Evolutionary conservation across 78 protist species (phyloP).

Genomic region (Isochrysis galbana): DNA sequence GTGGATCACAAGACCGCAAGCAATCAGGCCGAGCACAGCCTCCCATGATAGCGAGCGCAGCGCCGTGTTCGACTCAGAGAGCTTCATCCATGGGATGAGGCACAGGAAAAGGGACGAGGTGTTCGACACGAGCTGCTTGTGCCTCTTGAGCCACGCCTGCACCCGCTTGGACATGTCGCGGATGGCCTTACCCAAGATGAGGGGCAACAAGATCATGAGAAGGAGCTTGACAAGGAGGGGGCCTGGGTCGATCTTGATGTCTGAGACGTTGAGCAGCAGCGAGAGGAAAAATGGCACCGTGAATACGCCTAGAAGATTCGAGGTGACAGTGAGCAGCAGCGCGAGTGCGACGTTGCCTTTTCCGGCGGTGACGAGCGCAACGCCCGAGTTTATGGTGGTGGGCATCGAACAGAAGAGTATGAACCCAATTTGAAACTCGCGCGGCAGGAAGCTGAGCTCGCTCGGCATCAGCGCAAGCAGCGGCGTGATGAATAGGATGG

Average conservation of each 20-base stretch:
- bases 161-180: background rate
- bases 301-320: background rate
- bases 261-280: background rate
- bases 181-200: background rate
- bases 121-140: background rate
- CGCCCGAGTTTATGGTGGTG: constrained; percentile 17
- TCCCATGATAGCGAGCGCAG: background rate
- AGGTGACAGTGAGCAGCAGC: background rate
- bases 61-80: background rate
- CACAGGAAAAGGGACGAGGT: background rate
- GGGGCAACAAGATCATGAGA: background rate
- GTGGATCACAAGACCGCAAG: background rate
- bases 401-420: constrained; percentile 12
- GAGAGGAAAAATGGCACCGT: background rate
- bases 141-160: background rate
- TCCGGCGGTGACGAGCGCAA: background rate
- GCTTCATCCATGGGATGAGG: background rate
- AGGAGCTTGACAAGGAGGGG: background rate
- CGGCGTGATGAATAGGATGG: constrained; percentile 19
- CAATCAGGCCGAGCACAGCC: background rate
- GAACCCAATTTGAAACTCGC: background rate
- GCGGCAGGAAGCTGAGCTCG: background rate
- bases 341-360: background rate
- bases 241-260: background rate
- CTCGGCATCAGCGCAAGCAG: background rate